Conservation (phyloP, 805 yeast species). For the Saccharomycopsis olivae region DNA sequence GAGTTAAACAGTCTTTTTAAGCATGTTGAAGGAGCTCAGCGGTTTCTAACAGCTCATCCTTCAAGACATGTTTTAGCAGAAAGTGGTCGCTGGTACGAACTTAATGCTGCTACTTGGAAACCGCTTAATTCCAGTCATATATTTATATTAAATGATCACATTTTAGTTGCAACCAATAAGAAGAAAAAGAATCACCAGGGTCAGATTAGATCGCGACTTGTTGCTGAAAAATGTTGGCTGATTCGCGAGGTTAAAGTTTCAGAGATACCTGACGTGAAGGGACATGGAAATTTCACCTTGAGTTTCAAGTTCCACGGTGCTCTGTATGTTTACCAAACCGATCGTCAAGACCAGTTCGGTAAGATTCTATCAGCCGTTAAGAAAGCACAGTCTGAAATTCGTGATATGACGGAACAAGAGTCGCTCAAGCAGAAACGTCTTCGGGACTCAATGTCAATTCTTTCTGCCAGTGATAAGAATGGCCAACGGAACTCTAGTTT, state of each 20-base stretch:
- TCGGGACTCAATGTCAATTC: constrained; percentile 33
- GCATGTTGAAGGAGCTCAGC: constrained; percentile 88
- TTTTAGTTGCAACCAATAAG: constrained; percentile 62
- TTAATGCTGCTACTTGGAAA: constrained; percentile 78
- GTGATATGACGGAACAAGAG: constrained; percentile 45
- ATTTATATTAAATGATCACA: constrained; percentile 65
- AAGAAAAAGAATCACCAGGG: constrained; percentile 26
- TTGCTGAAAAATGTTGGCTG: constrained; percentile 75
- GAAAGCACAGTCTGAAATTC: constrained; percentile 50
- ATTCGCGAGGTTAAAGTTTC: constrained; percentile 45
- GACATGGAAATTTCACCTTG: constrained; percentile 28
- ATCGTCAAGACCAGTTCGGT: constrained; percentile 43
- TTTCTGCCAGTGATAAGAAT: constrained; percentile 23
- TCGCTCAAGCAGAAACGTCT: constrained; percentile 32
- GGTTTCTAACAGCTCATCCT: constrained; percentile 59
- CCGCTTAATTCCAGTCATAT: constrained; percentile 67
- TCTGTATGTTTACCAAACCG: constrained; percentile 51
- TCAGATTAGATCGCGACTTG: constrained; percentile 27
- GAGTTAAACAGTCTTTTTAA: constrained; percentile 61
- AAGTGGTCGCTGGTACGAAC: constrained; percentile 77
- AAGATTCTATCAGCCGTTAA: constrained; percentile 45
- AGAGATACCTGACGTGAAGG: constrained; percentile 26
- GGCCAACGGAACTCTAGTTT: constrained; percentile 27
- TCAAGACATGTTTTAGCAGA: constrained; percentile 76
- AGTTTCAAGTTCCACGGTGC: constrained; percentile 37